Base-by-base conservation (phyloP, 1,284 basidiomycete species). In the Xerocomus nothofagi region DNA sequence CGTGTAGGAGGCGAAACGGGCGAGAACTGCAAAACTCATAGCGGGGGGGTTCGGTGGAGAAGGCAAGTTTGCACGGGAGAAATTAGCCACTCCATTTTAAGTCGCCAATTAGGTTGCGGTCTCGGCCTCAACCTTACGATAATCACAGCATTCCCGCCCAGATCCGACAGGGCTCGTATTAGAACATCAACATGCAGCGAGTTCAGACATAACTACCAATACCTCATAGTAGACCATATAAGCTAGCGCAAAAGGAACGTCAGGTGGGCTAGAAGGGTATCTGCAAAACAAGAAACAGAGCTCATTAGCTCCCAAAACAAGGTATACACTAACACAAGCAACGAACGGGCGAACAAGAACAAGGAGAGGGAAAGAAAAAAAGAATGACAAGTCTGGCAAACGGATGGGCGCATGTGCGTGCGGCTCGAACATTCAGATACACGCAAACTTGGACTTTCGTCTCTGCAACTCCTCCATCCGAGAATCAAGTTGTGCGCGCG, bases 361-460 rank as follows among this genome's bases (percentile, higher is more conserved):
- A 33, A 32, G 42, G 42, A 39, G 39, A 42, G 45, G 45, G 34
- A 41, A 32, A 44, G 42, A 39, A 39, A 42, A 47, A 47, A 38
- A 39, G 45, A 50, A 24, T 14, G n/a, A 27, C 2, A 29, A 7
- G 45, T 26, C 26, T 32, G 47, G 33, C 1, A 47, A 39, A 39
- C 11, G 43, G 17, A 37, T 37, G 41, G 18, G 23, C 46, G 49
- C 49, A 52, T 55, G 44, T 40, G 20, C 41, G 31, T 37, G 34
- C 21, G 39, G 47, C 38, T 50, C 52, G 48, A 48, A 34, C 31
- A 20, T 23, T 63, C 53, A 89, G 68, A 91, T 78, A 69, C 87
- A 91, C 41, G 84, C 85, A 66, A 91, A 91, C 72, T 91, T 91
- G 55, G 88, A 91, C 73, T 90, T 91, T 55, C 87, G 84, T 70